Conservation (phyloP, 2,329 filamentous ascomycete species). For the Trichoderma sp. region DNA sequence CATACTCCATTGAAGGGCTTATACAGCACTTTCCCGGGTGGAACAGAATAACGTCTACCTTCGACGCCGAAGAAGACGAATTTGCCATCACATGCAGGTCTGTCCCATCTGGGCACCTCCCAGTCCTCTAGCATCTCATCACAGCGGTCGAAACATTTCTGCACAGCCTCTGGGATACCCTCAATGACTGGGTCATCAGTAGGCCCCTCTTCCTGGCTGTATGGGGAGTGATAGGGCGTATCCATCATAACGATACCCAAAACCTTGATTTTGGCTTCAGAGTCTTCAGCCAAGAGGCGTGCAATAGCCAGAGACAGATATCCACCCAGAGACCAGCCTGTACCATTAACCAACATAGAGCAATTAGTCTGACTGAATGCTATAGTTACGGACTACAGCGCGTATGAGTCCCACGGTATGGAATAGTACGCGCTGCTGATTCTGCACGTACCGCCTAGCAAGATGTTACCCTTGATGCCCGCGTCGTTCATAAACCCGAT, state of each 20-base stretch:
- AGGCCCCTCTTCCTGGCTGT: slow-evolving; percentile 28
- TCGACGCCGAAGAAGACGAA: slow-evolving; percentile 29
- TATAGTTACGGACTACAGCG: neutral
- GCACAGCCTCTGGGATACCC: slow-evolving; percentile 36
- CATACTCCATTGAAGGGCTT: slow-evolving; percentile 33
- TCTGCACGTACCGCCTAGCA: slow-evolving; percentile 36
- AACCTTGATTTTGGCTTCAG: slow-evolving; percentile 33
- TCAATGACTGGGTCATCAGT: slow-evolving; percentile 32
- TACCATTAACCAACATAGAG: neutral
- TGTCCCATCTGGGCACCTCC: slow-evolving; percentile 37
- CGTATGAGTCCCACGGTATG: neutral
- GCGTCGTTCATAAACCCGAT: slow-evolving; percentile 34
- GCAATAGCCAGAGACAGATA: slow-evolving; percentile 37
- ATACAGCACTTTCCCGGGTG: slow-evolving; percentile 32
- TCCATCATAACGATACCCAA: slow-evolving; percentile 39
- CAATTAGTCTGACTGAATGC: neutral
- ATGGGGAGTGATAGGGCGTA: slow-evolving; percentile 37
- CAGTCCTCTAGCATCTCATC: slow-evolving; percentile 39
- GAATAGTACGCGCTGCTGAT: neutral
- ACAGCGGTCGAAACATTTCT: slow-evolving; percentile 40
- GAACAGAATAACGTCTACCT: slow-evolving; percentile 31
- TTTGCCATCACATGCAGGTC: slow-evolving; percentile 28
- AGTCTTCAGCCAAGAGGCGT: slow-evolving; percentile 34
- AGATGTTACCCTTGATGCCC: slow-evolving; percentile 35
- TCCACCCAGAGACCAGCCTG: slow-evolving; percentile 41